Percentiles rank a stretch among this genome's conserved stretches.
Conservation (phyloP, 2,329 filamentous ascomycete species). For the Colletotrichum cereale region DNA sequence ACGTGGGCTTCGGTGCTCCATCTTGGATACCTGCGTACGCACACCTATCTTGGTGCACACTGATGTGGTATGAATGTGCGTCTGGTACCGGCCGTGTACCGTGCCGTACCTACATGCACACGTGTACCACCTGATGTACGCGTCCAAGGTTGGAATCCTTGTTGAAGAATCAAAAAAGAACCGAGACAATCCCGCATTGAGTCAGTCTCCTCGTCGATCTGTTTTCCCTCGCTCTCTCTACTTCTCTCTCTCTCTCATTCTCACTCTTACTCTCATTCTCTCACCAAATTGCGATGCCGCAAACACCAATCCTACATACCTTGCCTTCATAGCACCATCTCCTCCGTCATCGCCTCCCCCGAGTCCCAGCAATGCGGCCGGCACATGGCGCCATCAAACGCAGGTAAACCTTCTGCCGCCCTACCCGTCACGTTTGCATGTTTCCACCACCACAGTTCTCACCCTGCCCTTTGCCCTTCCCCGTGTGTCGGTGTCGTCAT, state of each 20-base stretch:
- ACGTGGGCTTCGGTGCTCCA: background rate
- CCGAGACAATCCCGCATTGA: background rate
- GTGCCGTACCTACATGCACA: no score
- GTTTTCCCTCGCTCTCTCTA: background rate
- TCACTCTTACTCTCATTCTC: no score
- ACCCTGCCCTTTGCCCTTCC: background rate
- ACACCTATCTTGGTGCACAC: no score
- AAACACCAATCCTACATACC: no score
- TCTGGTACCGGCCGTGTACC: no score
- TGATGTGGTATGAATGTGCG: background rate
- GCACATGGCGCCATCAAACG: background rate
- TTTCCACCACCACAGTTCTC: background rate
- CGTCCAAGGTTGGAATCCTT: background rate
- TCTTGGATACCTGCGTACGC: background rate
- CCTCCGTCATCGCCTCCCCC: background rate
- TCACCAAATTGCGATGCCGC: no score
- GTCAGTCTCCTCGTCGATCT: background rate
- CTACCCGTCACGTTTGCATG: background rate
- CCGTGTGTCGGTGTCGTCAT: conserved; percentile 12
- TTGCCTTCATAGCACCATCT: no score
- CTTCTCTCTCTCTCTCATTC: background rate
- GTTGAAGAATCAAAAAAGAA: background rate
- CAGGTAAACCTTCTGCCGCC: background rate
- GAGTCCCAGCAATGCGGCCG: no score
- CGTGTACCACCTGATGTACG: no score